Conservation (phyloP, 129 eudicot species). For the Flaveria sonorensis region DNA sequence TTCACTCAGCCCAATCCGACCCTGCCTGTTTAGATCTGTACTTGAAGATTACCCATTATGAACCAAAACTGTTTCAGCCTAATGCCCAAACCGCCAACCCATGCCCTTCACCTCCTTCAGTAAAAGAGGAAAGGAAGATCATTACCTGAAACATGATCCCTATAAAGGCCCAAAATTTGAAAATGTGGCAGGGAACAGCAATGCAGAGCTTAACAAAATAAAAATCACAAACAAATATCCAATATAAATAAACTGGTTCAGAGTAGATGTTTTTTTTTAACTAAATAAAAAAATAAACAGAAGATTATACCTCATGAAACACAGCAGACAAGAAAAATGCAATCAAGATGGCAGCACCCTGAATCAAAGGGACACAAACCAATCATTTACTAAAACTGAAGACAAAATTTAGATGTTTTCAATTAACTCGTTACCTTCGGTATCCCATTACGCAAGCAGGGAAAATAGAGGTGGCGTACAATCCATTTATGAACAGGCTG, state of each 20-base stretch:
- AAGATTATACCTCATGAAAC: slow-evolving; percentile 79
- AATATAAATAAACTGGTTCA: neutral
- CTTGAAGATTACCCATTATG: too few species aligned
- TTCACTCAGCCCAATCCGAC: neutral
- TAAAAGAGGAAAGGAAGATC: neutral
- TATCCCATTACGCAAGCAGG: slow-evolving; percentile 87
- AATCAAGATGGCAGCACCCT: slow-evolving; percentile 82
- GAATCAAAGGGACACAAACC: slow-evolving; percentile 22
- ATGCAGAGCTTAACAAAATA: slow-evolving; percentile 67
- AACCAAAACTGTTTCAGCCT: neutral
- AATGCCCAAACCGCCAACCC: neutral
- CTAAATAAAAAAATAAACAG: neutral
- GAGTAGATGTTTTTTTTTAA: neutral
- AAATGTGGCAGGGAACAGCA: slow-evolving; percentile 90
- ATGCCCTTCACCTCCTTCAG: neutral
- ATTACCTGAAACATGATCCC: slow-evolving; percentile 93
- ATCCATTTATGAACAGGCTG: slow-evolving; percentile 99
- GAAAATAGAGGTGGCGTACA: slow-evolving; percentile 87
- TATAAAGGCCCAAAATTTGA: slow-evolving; percentile 89
- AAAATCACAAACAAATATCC: neutral
- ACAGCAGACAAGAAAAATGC: slow-evolving; percentile 84
- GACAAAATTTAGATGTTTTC: neutral
- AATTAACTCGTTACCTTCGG: slow-evolving; percentile 62
- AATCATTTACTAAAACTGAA: neutral
- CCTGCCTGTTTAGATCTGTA: neutral